phyloP scores from a whole-genome alignment of 2,329 filamentous ascomycete species.

The Verticillium tricorpus region DNA sequence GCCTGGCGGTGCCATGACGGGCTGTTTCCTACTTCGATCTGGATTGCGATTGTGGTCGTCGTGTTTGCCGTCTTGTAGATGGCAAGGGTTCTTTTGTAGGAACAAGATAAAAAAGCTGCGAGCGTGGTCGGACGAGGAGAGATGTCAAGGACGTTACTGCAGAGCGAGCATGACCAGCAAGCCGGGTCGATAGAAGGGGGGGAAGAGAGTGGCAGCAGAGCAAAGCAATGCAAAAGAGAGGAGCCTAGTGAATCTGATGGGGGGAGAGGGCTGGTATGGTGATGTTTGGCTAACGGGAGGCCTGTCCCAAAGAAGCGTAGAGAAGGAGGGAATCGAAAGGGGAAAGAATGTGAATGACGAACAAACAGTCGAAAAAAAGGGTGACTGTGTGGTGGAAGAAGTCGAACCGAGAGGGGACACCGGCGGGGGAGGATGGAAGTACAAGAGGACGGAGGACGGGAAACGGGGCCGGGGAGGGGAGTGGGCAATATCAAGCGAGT shows the following conservation, averaged over 20 bases:
- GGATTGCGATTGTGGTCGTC: background rate
- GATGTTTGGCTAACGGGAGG: background rate
- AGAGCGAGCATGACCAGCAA: constrained; percentile 2
- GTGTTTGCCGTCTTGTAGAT: background rate
- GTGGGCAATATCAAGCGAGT: background rate
- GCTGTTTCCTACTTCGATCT: background rate
- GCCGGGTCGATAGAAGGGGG: background rate
- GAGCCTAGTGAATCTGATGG: background rate
- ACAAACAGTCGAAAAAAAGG: background rate
- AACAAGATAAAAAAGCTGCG: background rate
- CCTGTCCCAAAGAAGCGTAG: background rate
- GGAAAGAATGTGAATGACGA: constrained; percentile 1
- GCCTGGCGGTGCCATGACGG: background rate
- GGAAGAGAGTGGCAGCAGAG: background rate
- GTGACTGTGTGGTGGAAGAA: background rate
- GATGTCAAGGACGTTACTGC: background rate
- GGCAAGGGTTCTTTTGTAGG: background rate
- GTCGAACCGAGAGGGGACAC: background rate
- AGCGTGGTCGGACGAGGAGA: background rate
- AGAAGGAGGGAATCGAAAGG: background rate
- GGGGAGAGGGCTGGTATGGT: background rate
- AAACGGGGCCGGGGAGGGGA: background rate
- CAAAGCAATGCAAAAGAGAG: background rate
- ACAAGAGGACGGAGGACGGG: background rate
- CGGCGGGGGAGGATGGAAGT: background rate